phyloP scores from a whole-genome alignment of 2,329 filamentous ascomycete genomes.

The Didymosphaeria variabile region DNA sequence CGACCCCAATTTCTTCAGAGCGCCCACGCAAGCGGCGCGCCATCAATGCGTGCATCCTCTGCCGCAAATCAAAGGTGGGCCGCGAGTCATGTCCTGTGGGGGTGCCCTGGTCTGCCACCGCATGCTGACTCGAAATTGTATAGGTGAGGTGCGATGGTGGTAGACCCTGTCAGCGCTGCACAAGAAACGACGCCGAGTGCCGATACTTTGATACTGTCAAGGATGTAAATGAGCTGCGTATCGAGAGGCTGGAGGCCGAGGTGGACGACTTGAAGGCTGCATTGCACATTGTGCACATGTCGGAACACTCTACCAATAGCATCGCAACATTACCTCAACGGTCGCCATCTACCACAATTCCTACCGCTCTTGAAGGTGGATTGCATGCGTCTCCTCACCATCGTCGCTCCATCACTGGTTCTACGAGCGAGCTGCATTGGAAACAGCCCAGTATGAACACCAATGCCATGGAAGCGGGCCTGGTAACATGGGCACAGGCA shows the following conservation, averaged over 20 bases:
- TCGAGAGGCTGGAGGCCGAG: conserved; percentile 41
- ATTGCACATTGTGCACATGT: conserved; percentile 15
- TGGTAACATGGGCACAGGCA: conserved; percentile 39
- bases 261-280: conserved; percentile 27
- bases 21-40: conserved; percentile 43
- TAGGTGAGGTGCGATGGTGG: conserved; percentile 45
- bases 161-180: conserved; percentile 42
- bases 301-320: background rate
- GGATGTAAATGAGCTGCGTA: conserved; percentile 34
- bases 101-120: background rate
- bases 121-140: conserved; percentile 1
- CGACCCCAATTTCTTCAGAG: conserved; percentile 14
- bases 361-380: background rate
- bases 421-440: background rate
- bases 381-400: conserved; percentile 4
- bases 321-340: conserved; percentile 7
- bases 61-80: conserved; percentile 35
- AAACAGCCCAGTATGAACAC: conserved; percentile 11
- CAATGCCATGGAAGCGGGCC: conserved; percentile 35
- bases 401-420: background rate
- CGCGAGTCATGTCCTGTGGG: background rate
- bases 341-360: conserved; percentile 12
- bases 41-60: conserved; percentile 43
- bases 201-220: conserved; percentile 38
- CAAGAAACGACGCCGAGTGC: conserved; percentile 34